Percentiles rank a stretch among this genome's conserved stretches.
These are phyloP conservation scores for Tuber magnatum DNA, from an alignment of 495 filamentous ascomycete genomes.

Conservation along the genomic window DNA sequence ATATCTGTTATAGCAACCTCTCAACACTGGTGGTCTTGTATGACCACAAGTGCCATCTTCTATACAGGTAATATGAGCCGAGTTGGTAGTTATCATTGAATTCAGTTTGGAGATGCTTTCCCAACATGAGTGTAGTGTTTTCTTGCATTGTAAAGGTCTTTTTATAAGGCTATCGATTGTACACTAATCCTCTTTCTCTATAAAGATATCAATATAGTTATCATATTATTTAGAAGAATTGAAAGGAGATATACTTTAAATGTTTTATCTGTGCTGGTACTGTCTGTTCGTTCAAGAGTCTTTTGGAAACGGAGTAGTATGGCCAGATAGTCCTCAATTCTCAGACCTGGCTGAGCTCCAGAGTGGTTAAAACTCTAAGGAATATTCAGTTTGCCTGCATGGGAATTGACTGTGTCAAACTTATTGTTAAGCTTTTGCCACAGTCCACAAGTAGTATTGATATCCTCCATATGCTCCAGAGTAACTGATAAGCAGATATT, in stretches of 20 bases:
- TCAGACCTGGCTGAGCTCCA: not conserved
- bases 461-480: too few species aligned
- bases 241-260: not conserved
- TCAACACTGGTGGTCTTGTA: too few species aligned
- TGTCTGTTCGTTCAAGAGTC: not conserved
- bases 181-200: not conserved
- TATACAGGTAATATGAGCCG: too few species aligned
- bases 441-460: too few species aligned
- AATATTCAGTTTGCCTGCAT: not conserved
- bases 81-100: not conserved
- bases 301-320: not conserved
- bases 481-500: too few species aligned
- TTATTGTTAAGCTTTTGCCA: not conserved
- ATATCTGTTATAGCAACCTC: too few species aligned
- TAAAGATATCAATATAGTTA: not conserved
- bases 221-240: not conserved
- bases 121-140: not conserved
- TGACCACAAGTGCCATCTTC: too few species aligned
- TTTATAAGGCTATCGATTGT: not conserved
- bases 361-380: not conserved
- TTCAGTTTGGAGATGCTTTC: not conserved
- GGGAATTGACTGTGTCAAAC: not conserved
- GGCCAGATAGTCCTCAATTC: not conserved
- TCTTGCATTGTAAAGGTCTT: not conserved
- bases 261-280: not conserved